Conservation (phyloP, 169 alveolate species). For the Plasmodium billcollinsi region DNA sequence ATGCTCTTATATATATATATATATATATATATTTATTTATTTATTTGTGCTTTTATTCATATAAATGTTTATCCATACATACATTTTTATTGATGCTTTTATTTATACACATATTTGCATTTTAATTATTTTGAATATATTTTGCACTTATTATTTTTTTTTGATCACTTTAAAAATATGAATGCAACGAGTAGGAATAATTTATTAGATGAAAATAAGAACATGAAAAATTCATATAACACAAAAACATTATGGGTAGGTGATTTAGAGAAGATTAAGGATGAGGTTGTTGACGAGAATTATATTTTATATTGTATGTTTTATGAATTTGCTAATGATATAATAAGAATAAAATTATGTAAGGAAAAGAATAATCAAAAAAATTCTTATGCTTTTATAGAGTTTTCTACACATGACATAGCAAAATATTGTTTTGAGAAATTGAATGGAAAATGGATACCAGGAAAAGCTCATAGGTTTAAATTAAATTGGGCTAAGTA, state of each 20-base stretch:
- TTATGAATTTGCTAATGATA: conserved; percentile 71
- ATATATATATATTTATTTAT: too few species aligned
- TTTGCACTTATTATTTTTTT: too few species aligned
- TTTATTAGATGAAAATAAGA: conserved; percentile 28
- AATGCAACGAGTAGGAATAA: conserved; percentile 11
- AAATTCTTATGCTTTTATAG: conserved; percentile 69
- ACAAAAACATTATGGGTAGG: conserved; percentile 77
- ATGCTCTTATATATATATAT: too few species aligned
- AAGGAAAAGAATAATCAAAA: conserved; percentile 60
- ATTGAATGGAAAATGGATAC: conserved; percentile 76
- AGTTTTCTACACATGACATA: conserved; percentile 45
- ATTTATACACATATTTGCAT: too few species aligned
- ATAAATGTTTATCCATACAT: too few species aligned
- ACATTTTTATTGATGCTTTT: too few species aligned
- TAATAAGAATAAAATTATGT: conserved; percentile 74
- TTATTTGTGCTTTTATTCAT: too few species aligned
- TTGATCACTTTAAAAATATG: conserved; percentile 8
- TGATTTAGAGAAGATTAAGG: conserved; percentile 61
- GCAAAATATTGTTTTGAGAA: conserved; percentile 74
- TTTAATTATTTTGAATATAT: too few species aligned
- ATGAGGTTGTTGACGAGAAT: conserved; percentile 71
- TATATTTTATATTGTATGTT: conserved; percentile 67
- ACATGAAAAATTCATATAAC: conserved; percentile 5
- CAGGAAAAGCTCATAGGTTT: conserved; percentile 60
- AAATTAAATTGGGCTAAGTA: conserved; percentile 74